Percentiles rank a stretch among this genome's conserved stretches.
Evolutionary conservation across 2,329 filamentous ascomycete species (phyloP).

Genomic region (Venturia effusa): DNA sequence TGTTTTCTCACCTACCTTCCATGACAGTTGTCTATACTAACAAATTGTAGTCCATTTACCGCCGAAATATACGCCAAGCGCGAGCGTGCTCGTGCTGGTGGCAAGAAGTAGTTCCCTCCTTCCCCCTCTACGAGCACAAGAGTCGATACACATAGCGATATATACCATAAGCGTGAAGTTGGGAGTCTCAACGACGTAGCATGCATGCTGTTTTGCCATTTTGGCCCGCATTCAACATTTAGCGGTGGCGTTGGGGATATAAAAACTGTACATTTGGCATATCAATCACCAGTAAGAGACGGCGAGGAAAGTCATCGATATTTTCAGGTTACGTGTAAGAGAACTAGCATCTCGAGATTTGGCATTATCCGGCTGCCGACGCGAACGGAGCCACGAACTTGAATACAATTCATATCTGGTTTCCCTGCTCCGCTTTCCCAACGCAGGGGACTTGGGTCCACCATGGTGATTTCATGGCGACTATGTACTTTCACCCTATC

Average conservation of each 20-base stretch:
- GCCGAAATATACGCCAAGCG: conserved; percentile 84
- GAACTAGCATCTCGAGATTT: neutral
- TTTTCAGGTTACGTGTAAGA: neutral
- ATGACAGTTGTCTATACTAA: neutral
- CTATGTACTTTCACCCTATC: too few species aligned
- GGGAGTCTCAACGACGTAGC: conserved; percentile 8
- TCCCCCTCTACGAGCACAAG: neutral
- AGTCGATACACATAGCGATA: neutral
- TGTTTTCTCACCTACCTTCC: conserved; percentile 18
- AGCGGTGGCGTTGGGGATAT: conserved; percentile 8
- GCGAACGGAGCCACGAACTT: neutral
- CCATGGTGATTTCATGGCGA: too few species aligned
- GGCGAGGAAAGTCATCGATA: neutral
- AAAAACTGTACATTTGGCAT: neutral
- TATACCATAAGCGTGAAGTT: neutral
- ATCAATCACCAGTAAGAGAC: neutral
- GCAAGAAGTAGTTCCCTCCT: conserved; percentile 5
- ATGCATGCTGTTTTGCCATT: conserved; percentile 1
- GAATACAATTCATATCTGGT: too few species aligned
- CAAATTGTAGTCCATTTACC: conserved; percentile 60
- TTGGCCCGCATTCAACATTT: conserved; percentile 11
- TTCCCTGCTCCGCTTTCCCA: too few species aligned
- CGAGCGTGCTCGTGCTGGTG: conserved; percentile 39
- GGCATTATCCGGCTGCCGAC: neutral
- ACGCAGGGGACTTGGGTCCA: too few species aligned